Percentiles rank a stretch among this genome's conserved stretches.
Evolutionary conservation across 73 alveolate species (phyloP).

Genomic region (Diophrys sp.): DNA sequence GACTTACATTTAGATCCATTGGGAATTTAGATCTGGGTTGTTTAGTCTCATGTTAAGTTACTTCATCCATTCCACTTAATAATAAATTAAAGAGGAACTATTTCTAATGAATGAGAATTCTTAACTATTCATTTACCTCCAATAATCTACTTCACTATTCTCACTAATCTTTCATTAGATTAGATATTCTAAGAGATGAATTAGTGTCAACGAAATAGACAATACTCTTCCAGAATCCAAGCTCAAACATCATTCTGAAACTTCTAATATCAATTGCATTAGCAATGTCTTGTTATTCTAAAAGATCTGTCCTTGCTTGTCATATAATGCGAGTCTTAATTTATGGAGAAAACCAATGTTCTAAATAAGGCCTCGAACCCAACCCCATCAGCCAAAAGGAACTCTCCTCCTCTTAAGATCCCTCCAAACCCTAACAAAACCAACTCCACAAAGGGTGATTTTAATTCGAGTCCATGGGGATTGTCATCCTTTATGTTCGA

Average conservation of each 20-base stretch:
- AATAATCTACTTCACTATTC: neutral
- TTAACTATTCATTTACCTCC: neutral
- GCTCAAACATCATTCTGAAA: slow-evolving; percentile 27
- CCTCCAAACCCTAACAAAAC: too few species aligned
- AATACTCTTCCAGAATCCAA: slow-evolving; percentile 66
- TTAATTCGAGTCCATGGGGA: too few species aligned
- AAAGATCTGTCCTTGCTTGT: slow-evolving; percentile 20
- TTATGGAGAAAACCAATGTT: too few species aligned
- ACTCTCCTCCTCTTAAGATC: too few species aligned
- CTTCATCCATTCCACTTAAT: neutral
- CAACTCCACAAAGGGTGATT: too few species aligned
- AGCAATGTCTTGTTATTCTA: slow-evolving; percentile 21
- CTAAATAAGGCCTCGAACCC: too few species aligned
- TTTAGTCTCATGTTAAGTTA: neutral
- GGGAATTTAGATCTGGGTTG: neutral
- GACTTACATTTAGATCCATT: too few species aligned
- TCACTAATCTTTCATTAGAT: neutral
- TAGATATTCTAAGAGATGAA: slow-evolving; percentile 33
- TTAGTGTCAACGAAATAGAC: slow-evolving; percentile 51
- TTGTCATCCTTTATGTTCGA: too few species aligned
- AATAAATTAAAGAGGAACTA: neutral
- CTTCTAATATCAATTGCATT: slow-evolving; percentile 15
- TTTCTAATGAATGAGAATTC: neutral
- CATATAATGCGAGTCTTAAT: too few species aligned
- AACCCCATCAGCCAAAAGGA: too few species aligned